Evolutionary conservation across 192 early-diverging fungal species (phyloP).

Genomic region (Coemansia sp.): DNA sequence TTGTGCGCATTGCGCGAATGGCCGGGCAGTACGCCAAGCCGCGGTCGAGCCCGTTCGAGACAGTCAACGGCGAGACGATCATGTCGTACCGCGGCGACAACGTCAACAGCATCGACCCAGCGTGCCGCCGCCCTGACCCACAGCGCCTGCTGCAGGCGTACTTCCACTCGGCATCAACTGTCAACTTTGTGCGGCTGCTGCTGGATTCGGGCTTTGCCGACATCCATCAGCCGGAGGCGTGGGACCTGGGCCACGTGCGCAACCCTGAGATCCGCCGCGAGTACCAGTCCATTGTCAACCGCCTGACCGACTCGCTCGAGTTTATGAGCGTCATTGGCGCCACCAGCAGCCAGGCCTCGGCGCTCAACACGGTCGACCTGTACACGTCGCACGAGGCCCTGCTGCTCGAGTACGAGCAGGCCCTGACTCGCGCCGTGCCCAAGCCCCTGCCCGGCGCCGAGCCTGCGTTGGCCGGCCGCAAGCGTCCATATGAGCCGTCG

Average conservation of each 20-base stretch:
- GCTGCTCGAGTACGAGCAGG: slow-evolving; percentile 88
- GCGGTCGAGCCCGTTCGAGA: slow-evolving; percentile 87
- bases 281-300: slow-evolving; percentile 88
- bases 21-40: slow-evolving; percentile 99
- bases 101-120: slow-evolving; percentile 91
- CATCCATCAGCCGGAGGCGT: slow-evolving; percentile 84
- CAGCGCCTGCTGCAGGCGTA: slow-evolving; percentile 90
- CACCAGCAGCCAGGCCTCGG: slow-evolving; percentile 55
- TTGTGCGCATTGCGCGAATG: slow-evolving; percentile 97
- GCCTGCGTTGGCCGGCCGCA: slow-evolving; percentile 8
- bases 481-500: slow-evolving; percentile 40
- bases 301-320: slow-evolving; percentile 82
- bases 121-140: slow-evolving; percentile 86
- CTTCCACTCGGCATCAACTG: slow-evolving; percentile 94
- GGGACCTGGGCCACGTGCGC: slow-evolving; percentile 89
- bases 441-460: slow-evolving; percentile 22
- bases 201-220: slow-evolving; percentile 85
- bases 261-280: slow-evolving; percentile 73
- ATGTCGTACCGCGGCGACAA: slow-evolving; percentile 95
- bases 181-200: slow-evolving; percentile 92
- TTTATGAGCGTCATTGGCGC: slow-evolving; percentile 97
- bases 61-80: slow-evolving; percentile 78
- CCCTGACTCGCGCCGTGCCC: slow-evolving; percentile 69
- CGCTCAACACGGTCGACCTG: slow-evolving; percentile 81
- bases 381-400: slow-evolving; percentile 97